Percentiles rank a stretch among this genome's conserved stretches.
Evolutionary conservation across 2,329 filamentous ascomycete species (phyloP).

Genomic region (Phyllosticta citribraziliensis): DNA sequence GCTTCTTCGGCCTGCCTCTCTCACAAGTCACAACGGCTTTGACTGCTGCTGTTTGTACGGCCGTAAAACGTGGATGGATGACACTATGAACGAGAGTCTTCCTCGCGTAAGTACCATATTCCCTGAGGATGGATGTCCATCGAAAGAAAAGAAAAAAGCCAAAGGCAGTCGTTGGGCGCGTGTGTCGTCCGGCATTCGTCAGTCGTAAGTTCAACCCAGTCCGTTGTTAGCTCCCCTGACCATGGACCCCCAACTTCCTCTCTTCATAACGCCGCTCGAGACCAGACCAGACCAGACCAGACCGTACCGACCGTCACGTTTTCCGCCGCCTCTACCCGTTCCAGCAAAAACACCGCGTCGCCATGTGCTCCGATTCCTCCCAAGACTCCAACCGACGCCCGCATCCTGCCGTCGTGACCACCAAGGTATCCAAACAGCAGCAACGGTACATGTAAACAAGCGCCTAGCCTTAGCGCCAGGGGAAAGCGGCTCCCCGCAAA

Average conservation of each 20-base stretch:
- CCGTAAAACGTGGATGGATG: neutral
- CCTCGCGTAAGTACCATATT: neutral
- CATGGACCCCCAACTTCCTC: neutral
- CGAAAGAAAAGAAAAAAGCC: neutral
- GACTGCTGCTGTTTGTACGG: neutral
- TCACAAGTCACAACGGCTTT: neutral
- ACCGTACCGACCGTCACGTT: neutral
- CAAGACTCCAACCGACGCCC: neutral
- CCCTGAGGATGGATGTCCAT: neutral
- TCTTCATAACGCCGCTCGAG: neutral
- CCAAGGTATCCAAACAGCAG: neutral
- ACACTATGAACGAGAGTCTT: neutral
- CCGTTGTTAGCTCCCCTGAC: neutral
- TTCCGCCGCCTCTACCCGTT: neutral
- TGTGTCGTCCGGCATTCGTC: neutral
- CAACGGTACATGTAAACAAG: neutral
- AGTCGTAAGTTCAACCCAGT: neutral
- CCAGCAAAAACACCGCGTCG: neutral
- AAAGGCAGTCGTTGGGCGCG: neutral
- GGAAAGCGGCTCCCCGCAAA: slow-evolving; percentile 21
- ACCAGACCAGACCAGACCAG: neutral
- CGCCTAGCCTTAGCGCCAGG: slow-evolving; percentile 18
- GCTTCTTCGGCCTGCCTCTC: neutral
- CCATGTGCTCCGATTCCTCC: neutral
- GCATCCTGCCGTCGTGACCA: neutral